Percentiles rank a stretch among this genome's conserved stretches.
Evolutionary conservation across 2,329 filamentous ascomycete genomes (phyloP).

Genomic region (Colletotrichum truncatum): DNA sequence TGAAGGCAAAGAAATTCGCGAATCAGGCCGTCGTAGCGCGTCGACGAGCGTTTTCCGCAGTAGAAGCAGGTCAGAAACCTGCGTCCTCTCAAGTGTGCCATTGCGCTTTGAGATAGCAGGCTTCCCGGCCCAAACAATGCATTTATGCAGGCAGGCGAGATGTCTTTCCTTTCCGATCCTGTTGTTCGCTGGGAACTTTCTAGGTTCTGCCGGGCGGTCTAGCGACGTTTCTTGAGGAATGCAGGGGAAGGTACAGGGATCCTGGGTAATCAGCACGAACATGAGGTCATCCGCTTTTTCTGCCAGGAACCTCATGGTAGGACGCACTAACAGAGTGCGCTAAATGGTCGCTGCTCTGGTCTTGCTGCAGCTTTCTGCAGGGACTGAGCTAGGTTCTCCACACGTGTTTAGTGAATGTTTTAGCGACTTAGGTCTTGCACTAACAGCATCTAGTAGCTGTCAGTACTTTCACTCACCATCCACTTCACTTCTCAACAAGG

Average conservation of each 20-base stretch:
- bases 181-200: conserved; percentile 32
- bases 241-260: conserved; percentile 22
- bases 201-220: conserved; percentile 48
- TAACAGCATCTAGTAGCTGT: neutral
- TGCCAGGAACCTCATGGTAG: neutral
- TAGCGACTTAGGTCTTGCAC: neutral
- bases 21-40: conserved; percentile 64
- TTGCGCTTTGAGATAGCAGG: conserved; percentile 34
- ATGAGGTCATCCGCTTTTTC: conserved; percentile 24
- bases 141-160: conserved; percentile 31
- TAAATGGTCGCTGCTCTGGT: neutral
- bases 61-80: conserved; percentile 79
- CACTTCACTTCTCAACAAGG: no score
- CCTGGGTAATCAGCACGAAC: neutral
- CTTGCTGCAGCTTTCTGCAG: neutral
- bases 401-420: neutral
- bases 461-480: no score
- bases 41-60: conserved; percentile 75
- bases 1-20: conserved; percentile 76
- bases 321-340: neutral
- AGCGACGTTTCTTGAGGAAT: neutral
- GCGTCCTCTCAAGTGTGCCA: conserved; percentile 52
- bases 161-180: neutral
- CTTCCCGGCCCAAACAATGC: conserved; percentile 19
- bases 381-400: neutral